These are phyloP conservation scores for Apophysomyces trapeziformis DNA, from an alignment of 371 early-diverging fungal species.

Conservation along the genomic window DNA sequence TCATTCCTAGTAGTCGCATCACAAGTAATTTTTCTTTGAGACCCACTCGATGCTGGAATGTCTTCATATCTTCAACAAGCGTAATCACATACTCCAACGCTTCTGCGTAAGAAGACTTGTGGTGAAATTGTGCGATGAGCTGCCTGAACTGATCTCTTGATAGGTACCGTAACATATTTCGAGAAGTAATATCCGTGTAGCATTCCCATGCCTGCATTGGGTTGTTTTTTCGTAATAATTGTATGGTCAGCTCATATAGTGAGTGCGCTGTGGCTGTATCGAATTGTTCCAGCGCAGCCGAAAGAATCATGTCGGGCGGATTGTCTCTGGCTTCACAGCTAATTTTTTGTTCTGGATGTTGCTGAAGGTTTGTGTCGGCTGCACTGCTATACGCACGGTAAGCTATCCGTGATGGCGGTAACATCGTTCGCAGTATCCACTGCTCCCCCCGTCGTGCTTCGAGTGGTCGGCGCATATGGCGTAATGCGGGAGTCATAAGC, in stretches of 20 bases:
- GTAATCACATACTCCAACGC: conserved; percentile 36
- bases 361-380: neutral
- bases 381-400: neutral
- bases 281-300: conserved; percentile 48
- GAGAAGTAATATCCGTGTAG: conserved; percentile 39
- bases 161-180: conserved; percentile 34
- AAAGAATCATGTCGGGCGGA: conserved; percentile 18
- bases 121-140: conserved; percentile 34
- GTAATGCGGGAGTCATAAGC: neutral
- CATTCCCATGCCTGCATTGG: conserved; percentile 51
- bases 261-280: conserved; percentile 41
- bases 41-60: conserved; percentile 36
- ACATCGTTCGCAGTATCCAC: neutral
- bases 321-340: neutral
- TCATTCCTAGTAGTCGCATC: conserved; percentile 43
- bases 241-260: conserved; percentile 31
- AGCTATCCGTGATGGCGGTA: neutral
- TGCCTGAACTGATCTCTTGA: conserved; percentile 38
- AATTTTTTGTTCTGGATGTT: neutral
- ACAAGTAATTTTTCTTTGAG: conserved; percentile 39
- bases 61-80: conserved; percentile 46
- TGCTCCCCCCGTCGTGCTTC: conserved; percentile 1
- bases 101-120: conserved; percentile 12
- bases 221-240: conserved; percentile 27
- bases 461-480: conserved; percentile 2